Evolutionary conservation across 2,329 filamentous ascomycete genomes (phyloP).

Genomic region (Teratosphaeria gauchensis): DNA sequence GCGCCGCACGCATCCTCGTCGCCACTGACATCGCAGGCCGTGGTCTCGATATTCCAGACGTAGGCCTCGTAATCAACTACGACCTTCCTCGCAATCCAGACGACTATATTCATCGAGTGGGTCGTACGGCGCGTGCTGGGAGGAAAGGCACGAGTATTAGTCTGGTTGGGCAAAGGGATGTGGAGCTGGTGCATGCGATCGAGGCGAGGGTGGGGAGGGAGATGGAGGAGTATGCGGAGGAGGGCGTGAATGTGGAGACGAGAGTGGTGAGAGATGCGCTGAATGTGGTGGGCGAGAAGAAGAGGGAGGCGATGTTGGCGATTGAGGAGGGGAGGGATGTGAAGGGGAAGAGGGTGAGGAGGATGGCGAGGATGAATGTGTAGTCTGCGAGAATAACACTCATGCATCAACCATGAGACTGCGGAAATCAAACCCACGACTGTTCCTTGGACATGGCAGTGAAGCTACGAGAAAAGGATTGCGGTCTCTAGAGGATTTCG

Average conservation of each 20-base stretch:
- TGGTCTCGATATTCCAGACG: conserved; percentile 90
- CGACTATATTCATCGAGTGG: conserved; percentile 94
- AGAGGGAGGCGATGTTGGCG: conserved; percentile 79
- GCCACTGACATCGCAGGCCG: conserved; percentile 91
- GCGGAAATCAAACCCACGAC: too few species aligned
- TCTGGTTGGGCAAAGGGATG: conserved; percentile 86
- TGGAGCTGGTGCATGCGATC: conserved; percentile 81
- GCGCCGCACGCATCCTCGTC: conserved; percentile 78
- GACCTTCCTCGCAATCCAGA: conserved; percentile 93
- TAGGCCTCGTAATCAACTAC: conserved; percentile 85
- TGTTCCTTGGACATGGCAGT: too few species aligned
- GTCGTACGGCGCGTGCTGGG: conserved; percentile 88
- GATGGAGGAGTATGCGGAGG: conserved; percentile 78
- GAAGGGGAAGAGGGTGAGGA: conserved; percentile 57
- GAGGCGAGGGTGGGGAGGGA: conserved; percentile 69
- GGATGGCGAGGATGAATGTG: neutral
- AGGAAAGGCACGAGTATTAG: conserved; percentile 73
- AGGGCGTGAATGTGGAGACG: conserved; percentile 88
- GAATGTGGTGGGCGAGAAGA: conserved; percentile 90
- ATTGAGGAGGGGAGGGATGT: conserved; percentile 90
- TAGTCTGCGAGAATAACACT: neutral
- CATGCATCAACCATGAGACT: neutral
- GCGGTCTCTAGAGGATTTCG: too few species aligned
- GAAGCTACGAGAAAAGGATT: too few species aligned
- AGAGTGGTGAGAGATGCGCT: conserved; percentile 75